A percentile compares a stretch with the other conserved stretches of the same genome.
Evolutionary conservation across 306 rosid species (phyloP).

Genomic region (Cicer yamashitae): DNA sequence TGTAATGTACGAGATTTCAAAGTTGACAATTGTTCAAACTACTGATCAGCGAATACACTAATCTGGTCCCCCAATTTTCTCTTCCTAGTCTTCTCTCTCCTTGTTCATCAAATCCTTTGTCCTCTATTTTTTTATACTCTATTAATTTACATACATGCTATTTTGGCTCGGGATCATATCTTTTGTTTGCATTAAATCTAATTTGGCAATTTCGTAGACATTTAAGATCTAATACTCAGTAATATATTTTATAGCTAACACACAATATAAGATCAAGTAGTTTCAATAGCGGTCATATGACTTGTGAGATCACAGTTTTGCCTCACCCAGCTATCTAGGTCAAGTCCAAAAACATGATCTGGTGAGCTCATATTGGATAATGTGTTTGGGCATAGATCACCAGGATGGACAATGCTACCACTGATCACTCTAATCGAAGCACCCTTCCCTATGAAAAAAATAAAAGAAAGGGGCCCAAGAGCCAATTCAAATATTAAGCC

Average conservation of each 20-base stretch:
- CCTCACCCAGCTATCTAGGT: background rate
- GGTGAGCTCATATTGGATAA: background rate
- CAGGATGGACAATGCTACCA: too few species aligned
- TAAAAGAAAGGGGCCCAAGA: too few species aligned
- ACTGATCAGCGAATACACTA: conserved; percentile 2
- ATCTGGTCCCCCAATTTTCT: background rate
- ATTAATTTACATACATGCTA: background rate
- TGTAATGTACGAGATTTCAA: conserved; percentile 15
- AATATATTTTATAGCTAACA: conserved; percentile 1
- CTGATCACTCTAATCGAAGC: too few species aligned
- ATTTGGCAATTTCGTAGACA: background rate
- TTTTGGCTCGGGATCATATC: conserved; percentile 2
- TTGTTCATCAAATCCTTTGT: conserved; percentile 2
- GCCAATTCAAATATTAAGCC: too few species aligned
- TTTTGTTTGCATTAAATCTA: conserved; percentile 22
- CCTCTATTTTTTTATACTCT: conserved; percentile 18
- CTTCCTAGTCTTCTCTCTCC: background rate
- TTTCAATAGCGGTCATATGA: background rate
- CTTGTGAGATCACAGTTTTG: background rate
- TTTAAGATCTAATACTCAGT: background rate
- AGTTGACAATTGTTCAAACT: conserved; percentile 20
- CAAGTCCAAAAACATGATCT: conserved; percentile 1
- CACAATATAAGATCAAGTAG: background rate
- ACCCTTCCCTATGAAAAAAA: too few species aligned
- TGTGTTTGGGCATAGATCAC: conserved; percentile 1